Base-by-base conservation (phyloP, 2,329 filamentous ascomycete species). In the Pseudogymnoascus sp. region DNA sequence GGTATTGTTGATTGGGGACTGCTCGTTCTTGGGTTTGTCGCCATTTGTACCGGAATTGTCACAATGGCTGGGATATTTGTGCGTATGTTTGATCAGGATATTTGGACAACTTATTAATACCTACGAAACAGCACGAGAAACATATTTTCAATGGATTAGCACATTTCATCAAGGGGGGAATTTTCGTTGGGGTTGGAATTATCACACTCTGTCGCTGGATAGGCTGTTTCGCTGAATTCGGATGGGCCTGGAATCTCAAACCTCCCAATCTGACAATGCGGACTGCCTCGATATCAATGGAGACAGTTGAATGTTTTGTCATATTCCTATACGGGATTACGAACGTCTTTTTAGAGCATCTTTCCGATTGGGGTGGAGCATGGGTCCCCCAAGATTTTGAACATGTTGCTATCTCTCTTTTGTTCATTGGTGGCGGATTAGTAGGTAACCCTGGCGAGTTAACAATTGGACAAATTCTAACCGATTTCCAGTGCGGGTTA, bases 41-140 rank as follows among this genome's bases (percentile, higher is more conserved):
- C 59, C 38, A 60, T 60, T 28, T 60, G 59, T 39, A 57, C 41
- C 21, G 59, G 59, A 60, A 60, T 60, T 57, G 59, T 60, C 48
- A 60, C 45, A 37, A 57, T 60, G 45, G 21, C 59, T 35, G 59
- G 59, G 34, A 57, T 60, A 37, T 60, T 60, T 19, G 59, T 60
- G 33, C 45, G 59, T 60, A 60, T 57, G 45, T 30, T 45, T 60
- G 19, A 60, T 60, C 33, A 35, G 33, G 33, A 35, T 58, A 48
- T 30, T 56, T 59, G 58, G 28, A 59, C 41, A 48, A 58, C 37
- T 59, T 33, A 37, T 57, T 61, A 52, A 61, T 35, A 56, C 6
- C 28, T 52, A 58, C 45, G 37, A 59, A 61, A 61, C 56, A 61
- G 60, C 55, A 57, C 10, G 59, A 28, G 28, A 57, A 60, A 34